Percentiles rank a stretch among this genome's conserved stretches.
These are phyloP conservation scores for Colletotrichum sp. DNA, from an alignment of 2,329 filamentous ascomycete species.

Conservation along the genomic window DNA sequence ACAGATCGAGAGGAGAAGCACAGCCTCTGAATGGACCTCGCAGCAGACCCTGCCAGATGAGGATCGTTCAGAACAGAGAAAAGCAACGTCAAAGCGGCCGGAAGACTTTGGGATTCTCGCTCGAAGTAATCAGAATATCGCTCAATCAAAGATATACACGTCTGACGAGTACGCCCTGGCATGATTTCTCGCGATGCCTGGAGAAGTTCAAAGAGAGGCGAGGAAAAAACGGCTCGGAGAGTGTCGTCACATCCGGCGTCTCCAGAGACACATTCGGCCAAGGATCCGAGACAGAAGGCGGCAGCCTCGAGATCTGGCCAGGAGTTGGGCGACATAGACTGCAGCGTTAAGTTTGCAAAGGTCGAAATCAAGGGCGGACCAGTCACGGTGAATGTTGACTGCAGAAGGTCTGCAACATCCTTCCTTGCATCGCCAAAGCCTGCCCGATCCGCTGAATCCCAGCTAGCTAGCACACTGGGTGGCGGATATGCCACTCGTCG, in stretches of 20 bases:
- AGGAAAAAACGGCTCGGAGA: constrained; percentile 66
- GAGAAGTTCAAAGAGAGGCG: constrained; percentile 61
- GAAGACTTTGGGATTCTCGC: constrained; percentile 69
- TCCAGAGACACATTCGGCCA: constrained; percentile 70
- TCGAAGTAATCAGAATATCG: constrained; percentile 80
- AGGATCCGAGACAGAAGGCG: constrained; percentile 67
- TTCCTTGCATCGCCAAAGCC: constrained; percentile 76
- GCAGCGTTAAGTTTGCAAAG: constrained; percentile 61
- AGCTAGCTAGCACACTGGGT: constrained; percentile 59
- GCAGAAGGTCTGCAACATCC: constrained; percentile 80
- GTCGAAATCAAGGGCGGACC: constrained; percentile 60
- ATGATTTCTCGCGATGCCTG: constrained; percentile 55
- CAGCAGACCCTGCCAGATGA: constrained; percentile 69
- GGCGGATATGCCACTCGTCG: constrained; percentile 73
- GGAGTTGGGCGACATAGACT: constrained; percentile 50
- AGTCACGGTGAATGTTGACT: constrained; percentile 70
- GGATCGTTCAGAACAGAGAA: constrained; percentile 72
- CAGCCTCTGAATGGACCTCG: constrained; percentile 75
- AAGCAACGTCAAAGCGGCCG: constrained; percentile 74
- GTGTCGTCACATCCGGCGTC: constrained; percentile 62
- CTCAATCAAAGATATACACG: constrained; percentile 73
- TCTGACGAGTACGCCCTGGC: constrained; percentile 68
- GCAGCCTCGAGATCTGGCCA: constrained; percentile 68
- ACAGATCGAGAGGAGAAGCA: constrained; percentile 77
- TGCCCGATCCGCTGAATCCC: constrained; percentile 73